Percentiles rank a stretch among this genome's conserved stretches.
Evolutionary conservation across 2,329 filamentous ascomycete species (phyloP).

Genomic region (Biscogniauxia mediterranea): DNA sequence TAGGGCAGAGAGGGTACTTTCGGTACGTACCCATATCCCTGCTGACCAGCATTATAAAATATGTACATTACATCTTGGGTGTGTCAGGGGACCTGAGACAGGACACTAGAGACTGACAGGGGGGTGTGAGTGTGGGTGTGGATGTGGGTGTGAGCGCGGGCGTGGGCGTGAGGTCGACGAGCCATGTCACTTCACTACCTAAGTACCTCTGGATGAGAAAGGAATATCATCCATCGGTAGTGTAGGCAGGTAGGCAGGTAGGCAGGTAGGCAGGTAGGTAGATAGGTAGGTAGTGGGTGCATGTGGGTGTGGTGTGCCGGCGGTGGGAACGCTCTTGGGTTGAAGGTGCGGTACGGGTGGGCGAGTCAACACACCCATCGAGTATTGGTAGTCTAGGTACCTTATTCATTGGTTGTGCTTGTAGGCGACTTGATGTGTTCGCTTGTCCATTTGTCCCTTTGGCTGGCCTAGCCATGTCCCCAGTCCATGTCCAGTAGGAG

Average conservation of each 20-base stretch:
- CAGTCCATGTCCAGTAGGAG: background rate
- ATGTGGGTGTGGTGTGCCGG: background rate
- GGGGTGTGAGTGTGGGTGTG: too few relatives aligned
- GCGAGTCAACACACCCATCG: background rate
- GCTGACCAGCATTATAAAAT: background rate
- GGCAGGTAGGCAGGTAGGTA: too few relatives aligned
- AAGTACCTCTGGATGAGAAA: background rate
- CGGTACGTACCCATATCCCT: background rate
- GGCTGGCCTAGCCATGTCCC: background rate
- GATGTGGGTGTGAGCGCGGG: too few relatives aligned
- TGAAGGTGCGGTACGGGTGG: background rate
- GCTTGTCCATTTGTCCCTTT: background rate
- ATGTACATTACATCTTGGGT: background rate
- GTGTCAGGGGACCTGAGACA: background rate
- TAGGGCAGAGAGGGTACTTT: conserved; percentile 5
- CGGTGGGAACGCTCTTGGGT: background rate
- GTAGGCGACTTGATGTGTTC: background rate
- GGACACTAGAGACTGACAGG: background rate
- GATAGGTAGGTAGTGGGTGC: background rate
- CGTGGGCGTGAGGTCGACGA: background rate
- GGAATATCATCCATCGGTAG: too few relatives aligned
- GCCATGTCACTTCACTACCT: background rate
- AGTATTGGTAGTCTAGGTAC: background rate
- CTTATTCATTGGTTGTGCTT: background rate
- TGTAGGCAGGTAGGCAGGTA: background rate